Percentiles rank a stretch among this genome's conserved stretches.
Conservation (phyloP, 345 rosid genomes). For the Arabis hirsuta region DNA sequence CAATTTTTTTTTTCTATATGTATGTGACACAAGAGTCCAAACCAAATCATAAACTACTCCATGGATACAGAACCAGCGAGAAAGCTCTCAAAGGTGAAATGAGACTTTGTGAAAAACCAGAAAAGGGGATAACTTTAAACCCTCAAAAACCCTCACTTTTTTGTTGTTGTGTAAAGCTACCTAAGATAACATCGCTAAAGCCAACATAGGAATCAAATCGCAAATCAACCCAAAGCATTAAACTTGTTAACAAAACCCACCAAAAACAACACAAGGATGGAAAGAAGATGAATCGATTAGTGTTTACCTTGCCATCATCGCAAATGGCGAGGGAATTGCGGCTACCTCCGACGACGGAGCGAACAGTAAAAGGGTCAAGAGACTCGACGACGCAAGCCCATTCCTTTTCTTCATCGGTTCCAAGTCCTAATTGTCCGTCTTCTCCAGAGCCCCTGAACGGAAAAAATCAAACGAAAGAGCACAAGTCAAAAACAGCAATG, state of each 20-base stretch:
- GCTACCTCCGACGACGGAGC: conserved; percentile 94
- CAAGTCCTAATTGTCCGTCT: conserved; percentile 95
- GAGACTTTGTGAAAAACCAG: neutral
- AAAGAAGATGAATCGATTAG: conserved; percentile 1
- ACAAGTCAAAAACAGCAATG: conserved; percentile 21
- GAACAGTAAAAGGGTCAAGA: conserved; percentile 66
- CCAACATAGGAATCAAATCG: neutral
- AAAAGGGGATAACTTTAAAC: conserved; percentile 18
- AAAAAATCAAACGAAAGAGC: conserved; percentile 1
- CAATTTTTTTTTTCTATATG: neutral
- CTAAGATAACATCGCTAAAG: neutral
- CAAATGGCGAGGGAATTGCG: conserved; percentile 99
- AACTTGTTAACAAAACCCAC: neutral
- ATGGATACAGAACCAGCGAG: conserved; percentile 5
- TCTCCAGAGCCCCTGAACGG: conserved; percentile 89
- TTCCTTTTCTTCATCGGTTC: conserved; percentile 77
- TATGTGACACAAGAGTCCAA: conserved; percentile 11
- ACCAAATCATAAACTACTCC: conserved; percentile 9
- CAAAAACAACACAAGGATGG: neutral
- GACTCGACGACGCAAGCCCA: conserved; percentile 74
- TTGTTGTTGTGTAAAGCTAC: neutral
- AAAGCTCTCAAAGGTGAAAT: neutral
- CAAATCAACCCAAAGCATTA: neutral
- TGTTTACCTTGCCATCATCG: conserved; percentile 82
- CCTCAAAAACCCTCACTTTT: conserved; percentile 23